Evolutionary conservation across 768 basidiomycete species (phyloP).

Genomic region (Leccinum imitatum): DNA sequence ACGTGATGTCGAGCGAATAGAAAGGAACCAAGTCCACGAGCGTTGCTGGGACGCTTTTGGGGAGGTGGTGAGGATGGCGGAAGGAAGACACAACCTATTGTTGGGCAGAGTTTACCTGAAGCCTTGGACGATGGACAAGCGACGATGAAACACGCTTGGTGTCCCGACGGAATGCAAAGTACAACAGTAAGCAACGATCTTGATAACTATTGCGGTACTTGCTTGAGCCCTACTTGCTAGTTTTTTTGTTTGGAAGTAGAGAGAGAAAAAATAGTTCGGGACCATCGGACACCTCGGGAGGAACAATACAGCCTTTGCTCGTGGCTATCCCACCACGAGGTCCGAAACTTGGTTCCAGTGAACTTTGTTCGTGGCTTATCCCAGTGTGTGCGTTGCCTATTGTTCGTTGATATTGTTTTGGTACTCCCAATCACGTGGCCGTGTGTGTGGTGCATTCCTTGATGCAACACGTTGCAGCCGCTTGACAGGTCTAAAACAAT

Average conservation of each 20-base stretch:
- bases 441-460: neutral
- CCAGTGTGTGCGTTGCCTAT: slow-evolving; percentile 15
- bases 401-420: slow-evolving; percentile 19
- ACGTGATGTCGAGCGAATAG: slow-evolving; percentile 21
- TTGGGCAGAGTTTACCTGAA: slow-evolving; percentile 46
- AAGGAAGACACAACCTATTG: slow-evolving; percentile 49
- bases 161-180: neutral
- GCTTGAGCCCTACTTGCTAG: neutral
- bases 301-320: slow-evolving; percentile 20
- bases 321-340: neutral
- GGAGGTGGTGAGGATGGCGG: slow-evolving; percentile 58
- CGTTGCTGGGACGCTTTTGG: slow-evolving; percentile 48
- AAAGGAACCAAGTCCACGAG: slow-evolving; percentile 33
- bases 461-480: neutral
- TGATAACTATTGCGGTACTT: neutral
- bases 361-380: slow-evolving; percentile 13
- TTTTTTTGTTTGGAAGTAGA: slow-evolving; percentile 3
- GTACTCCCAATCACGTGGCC: slow-evolving; percentile 23
- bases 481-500: slow-evolving; percentile 19
- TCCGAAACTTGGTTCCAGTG: neutral
- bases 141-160: neutral
- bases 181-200: slow-evolving; percentile 9
- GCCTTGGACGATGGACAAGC: slow-evolving; percentile 24
- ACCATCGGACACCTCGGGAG: neutral
- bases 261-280: neutral